Base-by-base conservation (phyloP, 768 basidiomycete species). In the Termitomyces sp. region DNA sequence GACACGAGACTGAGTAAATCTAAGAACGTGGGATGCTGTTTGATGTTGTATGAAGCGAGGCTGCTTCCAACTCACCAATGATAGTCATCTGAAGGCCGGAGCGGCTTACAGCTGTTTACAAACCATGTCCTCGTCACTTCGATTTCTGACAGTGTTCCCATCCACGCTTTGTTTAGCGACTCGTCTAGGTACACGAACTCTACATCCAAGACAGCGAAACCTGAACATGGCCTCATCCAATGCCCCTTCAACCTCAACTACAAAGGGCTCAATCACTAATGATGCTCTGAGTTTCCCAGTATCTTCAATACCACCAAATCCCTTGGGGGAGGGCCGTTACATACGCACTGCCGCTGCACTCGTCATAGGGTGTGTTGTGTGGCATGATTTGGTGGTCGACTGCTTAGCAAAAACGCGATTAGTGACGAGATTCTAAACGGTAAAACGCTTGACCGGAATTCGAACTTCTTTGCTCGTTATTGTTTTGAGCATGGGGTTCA, bases 401-500 rank as follows among this genome's bases (percentile, higher is more conserved):
- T 44, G 32, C 40, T 53, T 19, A 42, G 22, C 21, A 24, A 5
- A 19, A 34, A 38, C 21, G 15, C 37, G 22, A 34, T 38, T 61
- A 93, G 92, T 9, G 92, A 95, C 69, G 93, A 96, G 64, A 93
- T 96, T 35, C 71, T 98, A 51, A 96, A 96, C 59, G 94, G 93
- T 43, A 93, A 93, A 78, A 93, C 90, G 0, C 80, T 82, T 46
- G 91, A 93, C 68, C 74, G 81, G 14, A 93, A 93, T 71, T 89
- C 88, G 2, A 82, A 93, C 68, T 89, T 83, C 71, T 90, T 96
- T 64, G 91, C 93, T 2, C 84, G 84, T 63, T 92, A 84, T 66
- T 90, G 90, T 65, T 98, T 97, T 66, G 88, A 94, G 64, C 80
- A 91, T 51, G 95, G 89, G 2, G 79, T 93, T 32, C 82, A 91